Percentiles rank a stretch among this genome's conserved stretches.
phyloP scores from a whole-genome alignment of 495 filamentous ascomycete species.

The Paragyromitra xinjiangensis region DNA sequence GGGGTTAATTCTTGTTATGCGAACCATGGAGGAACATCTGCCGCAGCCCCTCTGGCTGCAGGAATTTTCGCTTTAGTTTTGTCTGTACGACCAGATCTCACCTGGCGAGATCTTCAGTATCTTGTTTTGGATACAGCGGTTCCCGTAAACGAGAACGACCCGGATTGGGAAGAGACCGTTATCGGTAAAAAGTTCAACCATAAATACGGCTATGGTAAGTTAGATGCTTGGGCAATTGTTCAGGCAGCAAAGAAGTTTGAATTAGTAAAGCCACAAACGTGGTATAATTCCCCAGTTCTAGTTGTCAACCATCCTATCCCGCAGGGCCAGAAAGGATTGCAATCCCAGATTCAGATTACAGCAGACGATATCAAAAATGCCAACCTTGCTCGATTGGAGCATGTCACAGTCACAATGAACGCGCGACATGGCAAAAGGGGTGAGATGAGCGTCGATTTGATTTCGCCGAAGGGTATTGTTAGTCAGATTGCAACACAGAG shows the following conservation, averaged over 20 bases:
- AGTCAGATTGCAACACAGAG: slow-evolving; percentile 84
- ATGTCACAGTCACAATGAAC: slow-evolving; percentile 98
- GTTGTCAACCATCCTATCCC: slow-evolving; percentile 87
- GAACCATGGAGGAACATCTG: slow-evolving; percentile 92
- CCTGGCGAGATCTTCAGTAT: slow-evolving; percentile 95
- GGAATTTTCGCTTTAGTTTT: slow-evolving; percentile 94
- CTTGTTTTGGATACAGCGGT: slow-evolving; percentile 85
- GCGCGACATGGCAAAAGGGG: slow-evolving; percentile 84
- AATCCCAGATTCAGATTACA: slow-evolving; percentile 80
- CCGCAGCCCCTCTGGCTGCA: slow-evolving; percentile 89
- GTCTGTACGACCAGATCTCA: slow-evolving; percentile 82
- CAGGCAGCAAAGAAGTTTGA: slow-evolving; percentile 86
- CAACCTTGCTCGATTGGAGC: slow-evolving; percentile 86
- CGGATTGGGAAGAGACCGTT: slow-evolving; percentile 80
- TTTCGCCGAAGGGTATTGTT: slow-evolving; percentile 80
- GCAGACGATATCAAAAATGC: slow-evolving; percentile 76
- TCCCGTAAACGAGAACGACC: slow-evolving; percentile 76
- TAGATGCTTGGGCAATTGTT: slow-evolving; percentile 86
- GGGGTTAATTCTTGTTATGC: slow-evolving; percentile 79
- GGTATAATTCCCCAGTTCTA: slow-evolving; percentile 92
- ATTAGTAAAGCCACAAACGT: slow-evolving; percentile 94
- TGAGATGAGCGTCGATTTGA: slow-evolving; percentile 90
- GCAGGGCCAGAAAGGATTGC: slow-evolving; percentile 81
- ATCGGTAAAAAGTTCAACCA: slow-evolving; percentile 90
- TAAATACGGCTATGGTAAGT: slow-evolving; percentile 92